Base-by-base conservation (phyloP, 352 stramenopile genomes). In the Globisporangium orthogonon region DNA sequence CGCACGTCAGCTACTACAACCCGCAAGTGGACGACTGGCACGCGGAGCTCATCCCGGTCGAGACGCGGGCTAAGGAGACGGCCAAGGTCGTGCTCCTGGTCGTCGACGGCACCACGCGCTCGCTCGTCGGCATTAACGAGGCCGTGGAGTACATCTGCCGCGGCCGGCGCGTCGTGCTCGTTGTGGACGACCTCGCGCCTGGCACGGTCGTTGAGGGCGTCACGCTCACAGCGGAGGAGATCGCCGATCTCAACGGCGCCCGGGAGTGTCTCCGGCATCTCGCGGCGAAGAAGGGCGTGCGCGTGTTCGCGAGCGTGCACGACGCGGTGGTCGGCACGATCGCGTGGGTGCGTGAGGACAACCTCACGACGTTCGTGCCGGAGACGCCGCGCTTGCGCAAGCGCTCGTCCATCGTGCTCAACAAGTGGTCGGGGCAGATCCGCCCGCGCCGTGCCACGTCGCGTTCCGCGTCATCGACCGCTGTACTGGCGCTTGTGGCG, bases 1-100 rank as follows among this genome's bases (percentile, higher is more conserved):
- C 78, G 4, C 58, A 66, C 23, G 78, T 97, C 45, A 73, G 67
- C 17, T 97, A 87, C 65, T 97, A 82, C 62, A 95, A 96, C 56
- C 88, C 88, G 14, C 88, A 96, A 58, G 87, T 96, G 35, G 87
- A 95, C 58, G 84, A 96, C 49, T 96, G 88, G 88, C 81, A 84
- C 56, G 78, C 88, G 23, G 83, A 89, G 54, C 80, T 95, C 50
- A 87, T 95, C n/a, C 51, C 74, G 41, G 69, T 94, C 50, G 88
- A 96, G 59, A 74, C 83, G 6, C 64, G 63, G 30, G 85, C 83
- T 23, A 96, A 96, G 61, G 84, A 92, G 62, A 82, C 69, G 1
- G 88, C 86, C 33, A 81, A 86, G 50, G 79, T 93, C 30, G 66
- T 96, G 46, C 62, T 97, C 46, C 86, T 97, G 68, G 88, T 97